Percentiles rank a stretch among this genome's conserved stretches.
Conservation (phyloP, 768 basidiomycete species). For the Mycena chlorophos region DNA sequence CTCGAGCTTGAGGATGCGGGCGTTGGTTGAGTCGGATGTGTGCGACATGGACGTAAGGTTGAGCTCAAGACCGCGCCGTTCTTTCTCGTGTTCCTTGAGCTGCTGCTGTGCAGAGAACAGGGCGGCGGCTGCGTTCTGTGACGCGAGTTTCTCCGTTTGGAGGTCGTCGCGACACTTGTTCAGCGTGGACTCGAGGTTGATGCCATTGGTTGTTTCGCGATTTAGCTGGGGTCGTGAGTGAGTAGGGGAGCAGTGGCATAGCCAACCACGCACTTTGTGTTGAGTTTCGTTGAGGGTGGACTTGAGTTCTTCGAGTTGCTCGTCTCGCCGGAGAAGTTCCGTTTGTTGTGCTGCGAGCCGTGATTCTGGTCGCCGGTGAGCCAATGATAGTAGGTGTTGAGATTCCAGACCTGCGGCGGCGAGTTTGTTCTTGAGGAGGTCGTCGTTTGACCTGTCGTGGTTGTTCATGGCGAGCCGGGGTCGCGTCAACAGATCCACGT, state of each 20-base stretch:
- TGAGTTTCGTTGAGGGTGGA: constrained; percentile 44
- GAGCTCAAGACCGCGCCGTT: constrained; percentile 54
- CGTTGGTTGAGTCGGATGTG: constrained; percentile 47
- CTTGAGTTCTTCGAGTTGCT: constrained; percentile 45
- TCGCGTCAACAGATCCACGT: background rate
- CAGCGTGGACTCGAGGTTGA: constrained; percentile 55
- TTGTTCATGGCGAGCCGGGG: background rate
- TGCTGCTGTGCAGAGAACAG: constrained; percentile 50
- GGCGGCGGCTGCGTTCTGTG: constrained; percentile 53
- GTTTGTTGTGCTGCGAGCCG: constrained; percentile 51
- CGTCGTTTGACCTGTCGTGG: constrained; percentile 34
- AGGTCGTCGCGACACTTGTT: constrained; percentile 54
- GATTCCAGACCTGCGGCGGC: constrained; percentile 49
- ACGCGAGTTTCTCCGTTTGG: constrained; percentile 51
- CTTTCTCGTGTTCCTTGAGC: constrained; percentile 50
- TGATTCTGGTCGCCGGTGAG: constrained; percentile 36
- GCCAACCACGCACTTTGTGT: constrained; percentile 41
- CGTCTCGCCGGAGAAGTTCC: constrained; percentile 41
- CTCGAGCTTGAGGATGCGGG: constrained; percentile 48
- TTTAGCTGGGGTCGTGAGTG: constrained; percentile 45
- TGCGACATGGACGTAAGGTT: constrained; percentile 56
- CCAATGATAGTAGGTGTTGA: constrained; percentile 11
- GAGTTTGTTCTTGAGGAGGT: constrained; percentile 47
- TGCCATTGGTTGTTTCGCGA: constrained; percentile 54
- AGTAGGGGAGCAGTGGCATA: background rate